Percentiles rank a stretch among this genome's conserved stretches.
Evolutionary conservation across 371 early-diverging fungal genomes (phyloP).

Genomic region (Fennellomyces sp.): DNA sequence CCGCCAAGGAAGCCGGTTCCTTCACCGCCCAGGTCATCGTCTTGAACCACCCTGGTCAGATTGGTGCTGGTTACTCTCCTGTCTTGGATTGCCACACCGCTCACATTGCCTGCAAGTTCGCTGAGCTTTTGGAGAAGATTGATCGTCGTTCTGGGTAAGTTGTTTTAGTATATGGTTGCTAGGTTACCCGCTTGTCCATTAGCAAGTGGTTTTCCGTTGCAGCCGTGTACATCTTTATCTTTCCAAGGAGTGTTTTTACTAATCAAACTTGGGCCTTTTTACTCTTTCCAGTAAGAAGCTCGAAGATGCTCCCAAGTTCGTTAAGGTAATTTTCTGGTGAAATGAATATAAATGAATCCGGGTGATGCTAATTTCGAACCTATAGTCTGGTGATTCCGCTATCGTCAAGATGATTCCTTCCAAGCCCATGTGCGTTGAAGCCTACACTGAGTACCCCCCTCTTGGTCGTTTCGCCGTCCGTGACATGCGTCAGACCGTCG

Average conservation of each 20-base stretch:
- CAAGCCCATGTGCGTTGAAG: conserved; percentile 97
- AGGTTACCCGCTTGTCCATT: no score
- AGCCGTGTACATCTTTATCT: no score
- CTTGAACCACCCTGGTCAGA: conserved; percentile 96
- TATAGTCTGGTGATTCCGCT: conserved; percentile 94
- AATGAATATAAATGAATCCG: conserved; percentile 38
- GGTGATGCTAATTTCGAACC: conserved; percentile 85
- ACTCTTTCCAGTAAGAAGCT: conserved; percentile 6
- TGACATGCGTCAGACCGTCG: conserved; percentile 95
- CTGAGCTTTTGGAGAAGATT: conserved; percentile 91
- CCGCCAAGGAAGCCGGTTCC: conserved; percentile 90
- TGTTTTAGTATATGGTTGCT: not conserved
- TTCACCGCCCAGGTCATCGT: conserved; percentile 96
- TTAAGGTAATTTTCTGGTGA: not conserved
- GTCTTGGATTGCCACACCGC: conserved; percentile 97
- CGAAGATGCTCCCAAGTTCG: conserved; percentile 23
- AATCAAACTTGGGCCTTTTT: no score
- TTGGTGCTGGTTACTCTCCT: conserved; percentile 87
- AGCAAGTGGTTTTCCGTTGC: no score
- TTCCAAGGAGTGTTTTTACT: no score
- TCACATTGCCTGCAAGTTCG: conserved; percentile 94
- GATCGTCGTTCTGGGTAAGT: conserved; percentile 87
- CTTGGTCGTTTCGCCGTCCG: conserved; percentile 98
- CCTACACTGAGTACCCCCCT: conserved; percentile 91
- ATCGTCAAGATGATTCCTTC: conserved; percentile 94